A percentile compares a stretch with the other conserved stretches of the same genome.
Evolutionary conservation across 2,329 filamentous ascomycete genomes (phyloP).

Genomic region (Thielaviopsis punctulata): DNA sequence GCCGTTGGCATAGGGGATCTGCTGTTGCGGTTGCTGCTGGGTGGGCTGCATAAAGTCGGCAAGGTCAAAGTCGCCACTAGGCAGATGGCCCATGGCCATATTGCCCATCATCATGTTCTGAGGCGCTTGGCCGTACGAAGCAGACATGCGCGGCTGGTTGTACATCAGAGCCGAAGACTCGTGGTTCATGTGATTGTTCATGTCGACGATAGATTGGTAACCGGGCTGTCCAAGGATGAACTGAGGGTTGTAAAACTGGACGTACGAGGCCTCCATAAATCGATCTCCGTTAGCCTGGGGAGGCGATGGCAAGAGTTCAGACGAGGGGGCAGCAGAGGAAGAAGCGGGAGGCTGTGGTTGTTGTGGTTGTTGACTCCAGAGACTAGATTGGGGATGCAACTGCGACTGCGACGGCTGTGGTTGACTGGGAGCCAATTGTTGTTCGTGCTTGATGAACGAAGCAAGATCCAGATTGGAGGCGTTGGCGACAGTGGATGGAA

Average conservation of each 20-base stretch:
- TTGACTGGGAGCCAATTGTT: slow-evolving; percentile 1
- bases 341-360: slow-evolving; percentile 7
- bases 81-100: slow-evolving; percentile 1
- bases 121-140: neutral
- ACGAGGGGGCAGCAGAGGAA: neutral
- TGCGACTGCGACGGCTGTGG: neutral
- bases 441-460: neutral
- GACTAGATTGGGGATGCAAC: neutral
- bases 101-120: slow-evolving; percentile 4
- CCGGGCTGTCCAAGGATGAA: neutral
- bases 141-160: slow-evolving; percentile 4
- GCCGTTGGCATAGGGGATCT: neutral
- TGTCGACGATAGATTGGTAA: slow-evolving; percentile 1
- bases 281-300: slow-evolving; percentile 4
- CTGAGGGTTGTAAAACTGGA: slow-evolving; percentile 1
- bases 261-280: slow-evolving; percentile 8
- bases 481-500: neutral
- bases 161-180: neutral
- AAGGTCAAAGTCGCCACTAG: slow-evolving; percentile 8
- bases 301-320: slow-evolving; percentile 4
- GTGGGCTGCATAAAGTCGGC: slow-evolving; percentile 9
- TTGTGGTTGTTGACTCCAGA: neutral
- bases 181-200: slow-evolving; percentile 5
- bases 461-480: slow-evolving; percentile 4
- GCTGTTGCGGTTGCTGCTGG: neutral